Conservation (phyloP, 108 stramenopile genomes). For the Pelagomonas calceolata region DNA sequence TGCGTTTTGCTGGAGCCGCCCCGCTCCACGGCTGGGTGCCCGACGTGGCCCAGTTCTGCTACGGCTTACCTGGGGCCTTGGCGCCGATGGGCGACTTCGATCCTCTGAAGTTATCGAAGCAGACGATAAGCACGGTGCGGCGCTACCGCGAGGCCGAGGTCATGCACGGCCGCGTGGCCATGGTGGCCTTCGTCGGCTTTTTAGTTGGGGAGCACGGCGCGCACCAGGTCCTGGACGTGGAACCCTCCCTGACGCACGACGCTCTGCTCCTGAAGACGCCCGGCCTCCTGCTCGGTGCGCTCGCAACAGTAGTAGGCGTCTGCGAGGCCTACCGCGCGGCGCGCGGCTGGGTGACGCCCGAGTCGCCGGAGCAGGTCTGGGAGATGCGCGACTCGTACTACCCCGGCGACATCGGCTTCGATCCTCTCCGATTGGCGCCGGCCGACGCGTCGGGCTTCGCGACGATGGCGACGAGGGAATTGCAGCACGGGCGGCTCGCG, state of each 20-base stretch:
- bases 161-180: slow-evolving; percentile 55
- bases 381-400: slow-evolving; percentile 54
- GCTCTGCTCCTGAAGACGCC: slow-evolving; percentile 57
- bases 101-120: slow-evolving; percentile 54
- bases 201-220: slow-evolving; percentile 19
- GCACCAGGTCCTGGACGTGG: slow-evolving; percentile 51
- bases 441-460: slow-evolving; percentile 41
- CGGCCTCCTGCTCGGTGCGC: slow-evolving; percentile 23
- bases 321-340: slow-evolving; percentile 48
- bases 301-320: slow-evolving; percentile 43
- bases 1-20: slow-evolving; percentile 4
- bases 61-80: slow-evolving; percentile 52
- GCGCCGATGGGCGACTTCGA: slow-evolving; percentile 55
- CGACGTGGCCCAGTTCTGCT: slow-evolving; percentile 27
- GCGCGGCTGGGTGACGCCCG: slow-evolving; percentile 61
- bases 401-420: slow-evolving; percentile 74
- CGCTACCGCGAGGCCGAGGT: slow-evolving; percentile 60
- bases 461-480: slow-evolving; percentile 63
- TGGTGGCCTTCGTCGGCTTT: slow-evolving; percentile 40
- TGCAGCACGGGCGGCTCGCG: slow-evolving; percentile 74
- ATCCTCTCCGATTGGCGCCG: slow-evolving; percentile 68
- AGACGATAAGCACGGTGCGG: slow-evolving; percentile 45
- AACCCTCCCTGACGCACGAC: slow-evolving; percentile 59
- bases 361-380: slow-evolving; percentile 23
- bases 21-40: slow-evolving; percentile 55